phyloP scores from a whole-genome alignment of 768 basidiomycete species.

The Leccinum subgranulosum region DNA sequence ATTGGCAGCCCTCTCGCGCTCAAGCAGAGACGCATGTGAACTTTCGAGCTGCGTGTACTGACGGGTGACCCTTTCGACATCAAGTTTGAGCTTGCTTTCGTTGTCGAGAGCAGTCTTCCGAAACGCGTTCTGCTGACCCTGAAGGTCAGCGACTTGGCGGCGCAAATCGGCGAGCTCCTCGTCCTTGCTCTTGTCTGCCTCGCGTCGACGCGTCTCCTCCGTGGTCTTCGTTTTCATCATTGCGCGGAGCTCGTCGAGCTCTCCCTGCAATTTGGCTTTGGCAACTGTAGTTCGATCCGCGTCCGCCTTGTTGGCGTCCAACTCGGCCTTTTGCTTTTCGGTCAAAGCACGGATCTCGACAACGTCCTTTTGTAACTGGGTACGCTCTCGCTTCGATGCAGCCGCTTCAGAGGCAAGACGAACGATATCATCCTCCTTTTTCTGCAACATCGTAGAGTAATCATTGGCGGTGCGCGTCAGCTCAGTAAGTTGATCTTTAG shows the following conservation, averaged over 20 bases:
- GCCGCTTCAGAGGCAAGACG: constrained; percentile 53
- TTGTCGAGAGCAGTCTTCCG: constrained; percentile 59
- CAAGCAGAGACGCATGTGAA: constrained; percentile 62
- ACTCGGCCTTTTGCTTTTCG: constrained; percentile 60
- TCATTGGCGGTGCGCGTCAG: constrained; percentile 75
- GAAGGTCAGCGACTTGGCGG: constrained; percentile 54
- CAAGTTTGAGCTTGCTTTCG: constrained; percentile 72
- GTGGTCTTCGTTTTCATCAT: constrained; percentile 81
- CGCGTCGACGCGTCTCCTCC: constrained; percentile 79
- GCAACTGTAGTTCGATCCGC: constrained; percentile 41
- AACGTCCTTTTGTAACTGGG: constrained; percentile 54
- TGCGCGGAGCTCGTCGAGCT: constrained; percentile 83
- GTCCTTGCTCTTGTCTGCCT: constrained; percentile 87
- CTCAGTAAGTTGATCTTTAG: constrained; percentile 75
- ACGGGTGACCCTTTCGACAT: constrained; percentile 61
- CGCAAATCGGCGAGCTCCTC: constrained; percentile 76
- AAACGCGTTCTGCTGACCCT: constrained; percentile 63
- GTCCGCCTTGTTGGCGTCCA: constrained; percentile 56
- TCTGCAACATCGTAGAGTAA: constrained; percentile 69
- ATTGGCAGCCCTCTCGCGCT: constrained; percentile 53
- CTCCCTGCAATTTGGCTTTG: constrained; percentile 67
- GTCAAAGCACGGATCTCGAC: constrained; percentile 68
- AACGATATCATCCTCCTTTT: constrained; percentile 70
- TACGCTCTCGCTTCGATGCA: constrained; percentile 51
- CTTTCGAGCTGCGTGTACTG: constrained; percentile 60